These are phyloP conservation scores for Malassezia pachydermatis DNA, from an alignment of 1,284 basidiomycete species.

Conservation along the genomic window DNA sequence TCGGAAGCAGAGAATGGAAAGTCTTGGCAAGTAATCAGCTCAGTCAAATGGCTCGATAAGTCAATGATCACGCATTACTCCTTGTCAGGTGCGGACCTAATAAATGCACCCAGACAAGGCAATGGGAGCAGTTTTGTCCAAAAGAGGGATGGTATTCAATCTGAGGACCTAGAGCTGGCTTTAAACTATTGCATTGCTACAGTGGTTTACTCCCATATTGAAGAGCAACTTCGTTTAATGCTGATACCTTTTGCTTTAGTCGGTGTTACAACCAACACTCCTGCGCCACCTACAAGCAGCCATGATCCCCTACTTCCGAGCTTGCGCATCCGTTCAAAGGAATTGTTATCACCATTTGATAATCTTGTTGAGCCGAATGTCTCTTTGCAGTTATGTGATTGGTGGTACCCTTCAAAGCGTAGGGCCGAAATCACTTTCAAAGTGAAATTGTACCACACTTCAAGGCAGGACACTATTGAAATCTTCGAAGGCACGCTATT, in stretches of 20 bases:
- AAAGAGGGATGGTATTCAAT: background rate
- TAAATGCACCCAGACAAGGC: background rate
- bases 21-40: slow-evolving; percentile 7
- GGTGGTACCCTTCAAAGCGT: slow-evolving; percentile 9
- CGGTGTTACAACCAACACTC: slow-evolving; percentile 1
- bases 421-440: slow-evolving; percentile 7
- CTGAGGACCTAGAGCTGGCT: slow-evolving; percentile 11
- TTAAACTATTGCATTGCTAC: slow-evolving; percentile 14
- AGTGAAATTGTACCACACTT: background rate
- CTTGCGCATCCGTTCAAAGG: slow-evolving; percentile 4
- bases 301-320: slow-evolving; percentile 11
- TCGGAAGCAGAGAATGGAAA: slow-evolving; percentile 8
- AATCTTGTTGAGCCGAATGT: slow-evolving; percentile 5
- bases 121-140: background rate
- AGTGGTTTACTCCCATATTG: slow-evolving; percentile 15
- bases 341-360: background rate
- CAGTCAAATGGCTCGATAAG: slow-evolving; percentile 17
- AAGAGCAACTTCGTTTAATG: slow-evolving; percentile 11
- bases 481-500: slow-evolving; percentile 4
- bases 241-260: slow-evolving; percentile 11
- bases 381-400: slow-evolving; percentile 12
- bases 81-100: background rate
- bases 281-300: background rate
- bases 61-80: background rate
- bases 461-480: background rate